Conservation (phyloP, 768 basidiomycete genomes). For the Hebeloma cylindrosporum region DNA sequence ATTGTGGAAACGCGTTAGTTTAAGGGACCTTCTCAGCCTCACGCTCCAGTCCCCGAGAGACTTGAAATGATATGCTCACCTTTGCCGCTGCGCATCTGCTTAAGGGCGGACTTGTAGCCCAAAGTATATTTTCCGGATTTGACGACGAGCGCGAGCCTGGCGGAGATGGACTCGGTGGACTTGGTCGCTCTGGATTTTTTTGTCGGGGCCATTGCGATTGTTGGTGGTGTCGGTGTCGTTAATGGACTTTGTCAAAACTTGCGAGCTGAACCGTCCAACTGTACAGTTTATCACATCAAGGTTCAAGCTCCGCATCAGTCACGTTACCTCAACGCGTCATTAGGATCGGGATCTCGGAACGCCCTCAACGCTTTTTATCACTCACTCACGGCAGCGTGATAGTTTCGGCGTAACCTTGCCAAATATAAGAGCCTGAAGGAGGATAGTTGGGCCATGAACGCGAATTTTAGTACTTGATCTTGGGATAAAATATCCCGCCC, state of each 20-base stretch:
- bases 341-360: no score
- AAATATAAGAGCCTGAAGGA: no score
- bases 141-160: slow-evolving; percentile 92
- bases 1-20: slow-evolving; percentile 47
- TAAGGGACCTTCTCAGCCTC: slow-evolving; percentile 99
- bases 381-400: no score
- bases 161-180: slow-evolving; percentile 89
- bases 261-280: slow-evolving; percentile 17
- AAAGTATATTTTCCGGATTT: slow-evolving; percentile 98
- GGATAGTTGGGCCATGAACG: no score
- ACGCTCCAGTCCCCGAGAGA: slow-evolving; percentile 93
- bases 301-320: slow-evolving; percentile 36
- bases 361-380: no score
- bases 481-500: no score
- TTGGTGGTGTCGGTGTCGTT: slow-evolving; percentile 30
- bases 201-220: slow-evolving; percentile 78
- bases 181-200: slow-evolving; percentile 96
- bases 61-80: slow-evolving; percentile 61
- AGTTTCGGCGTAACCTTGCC: no score
- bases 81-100: slow-evolving; percentile 98
- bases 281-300: slow-evolving; percentile 31
- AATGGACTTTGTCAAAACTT: slow-evolving; percentile 19
- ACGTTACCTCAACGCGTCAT: no score
- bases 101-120: slow-evolving; percentile 97
- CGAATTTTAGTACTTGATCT: no score